phyloP scores from a whole-genome alignment of 768 basidiomycete species.

The Russula virescens region DNA sequence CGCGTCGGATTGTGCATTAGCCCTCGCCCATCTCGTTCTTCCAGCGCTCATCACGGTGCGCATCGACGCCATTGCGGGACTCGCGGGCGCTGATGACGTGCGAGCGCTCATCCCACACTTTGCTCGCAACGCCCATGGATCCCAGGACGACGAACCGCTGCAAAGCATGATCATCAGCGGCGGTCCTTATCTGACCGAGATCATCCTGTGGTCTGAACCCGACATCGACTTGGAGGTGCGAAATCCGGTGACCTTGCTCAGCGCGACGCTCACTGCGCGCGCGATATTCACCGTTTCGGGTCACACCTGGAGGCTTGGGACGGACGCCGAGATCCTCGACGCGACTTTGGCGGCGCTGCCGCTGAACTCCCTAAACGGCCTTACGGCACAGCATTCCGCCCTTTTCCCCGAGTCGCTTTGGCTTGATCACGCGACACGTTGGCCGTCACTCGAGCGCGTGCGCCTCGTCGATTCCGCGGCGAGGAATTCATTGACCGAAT shows the following conservation, averaged over 20 bases:
- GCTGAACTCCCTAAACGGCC: neutral
- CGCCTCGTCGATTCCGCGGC: neutral
- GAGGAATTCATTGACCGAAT: neutral
- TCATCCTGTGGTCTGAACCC: neutral
- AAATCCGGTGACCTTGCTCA: neutral
- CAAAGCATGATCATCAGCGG: neutral
- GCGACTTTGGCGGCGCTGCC: neutral
- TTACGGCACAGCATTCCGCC: neutral
- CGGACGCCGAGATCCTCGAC: neutral
- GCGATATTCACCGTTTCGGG: neutral
- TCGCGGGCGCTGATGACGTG: neutral
- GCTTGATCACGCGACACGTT: neutral
- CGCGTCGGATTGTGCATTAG: neutral
- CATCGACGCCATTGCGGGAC: neutral
- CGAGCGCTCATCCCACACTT: neutral
- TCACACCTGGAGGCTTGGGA: neutral
- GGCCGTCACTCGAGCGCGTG: neutral
- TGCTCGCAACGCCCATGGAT: neutral
- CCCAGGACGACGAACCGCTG: constrained; percentile 2
- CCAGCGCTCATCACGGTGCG: neutral
- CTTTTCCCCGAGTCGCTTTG: neutral
- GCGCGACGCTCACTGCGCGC: neutral
- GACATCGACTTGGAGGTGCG: neutral
- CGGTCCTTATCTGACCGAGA: neutral
- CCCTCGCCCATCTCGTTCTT: constrained; percentile 7